Base-by-base conservation (phyloP, 2,329 filamentous ascomycete species). In the Bipolaris bicolor region DNA sequence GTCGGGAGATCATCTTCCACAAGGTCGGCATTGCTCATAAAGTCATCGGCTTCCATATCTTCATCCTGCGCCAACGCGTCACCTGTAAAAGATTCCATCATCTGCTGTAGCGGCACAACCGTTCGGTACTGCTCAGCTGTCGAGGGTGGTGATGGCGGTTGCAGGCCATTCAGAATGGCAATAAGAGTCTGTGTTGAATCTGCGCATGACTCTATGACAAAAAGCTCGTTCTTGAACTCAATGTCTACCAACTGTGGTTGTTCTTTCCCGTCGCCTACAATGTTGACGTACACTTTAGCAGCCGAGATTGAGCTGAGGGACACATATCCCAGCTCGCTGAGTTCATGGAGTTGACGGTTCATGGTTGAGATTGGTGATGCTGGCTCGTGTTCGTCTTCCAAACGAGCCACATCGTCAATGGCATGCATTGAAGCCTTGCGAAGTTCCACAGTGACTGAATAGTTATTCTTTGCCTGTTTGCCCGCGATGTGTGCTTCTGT, bases 141-240 rank as follows among this genome's bases (percentile, higher is more conserved):
- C 69, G 86, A 94, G 1, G 93, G 92, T 0, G 92, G 89, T 7
- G 87, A 88, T 1, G 95, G 94, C 4, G 94, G 95, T 36, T 88
- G 87, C 4, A 99, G 82, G 0, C 90, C 92, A 68, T 90, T 91
- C 15, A 93, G 79, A 40, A 96, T 84, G 1, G 85, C 83, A 50
- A 97, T 89, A 13, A 99, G 82, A 0, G 95, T 99, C 74, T 97
- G 92, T 0, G 92, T 98, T 1, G 95, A 99, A 76, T 99, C 95
- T 29, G 95, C 95, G 69, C 96, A 99, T 1, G 93, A 96, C 76
- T 99, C 95, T 6, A 99, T 79, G 33, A 99, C 88, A 51, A 99
- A 82, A 1, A 99, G 82, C 63, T 96, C 90, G 69, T 97, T 93
- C 59, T 87, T 87, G 45, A 98, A 80, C 62, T 96, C 91, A 1